phyloP scores from a whole-genome alignment of 1,284 basidiomycete genomes.

The Waitea zeae region DNA sequence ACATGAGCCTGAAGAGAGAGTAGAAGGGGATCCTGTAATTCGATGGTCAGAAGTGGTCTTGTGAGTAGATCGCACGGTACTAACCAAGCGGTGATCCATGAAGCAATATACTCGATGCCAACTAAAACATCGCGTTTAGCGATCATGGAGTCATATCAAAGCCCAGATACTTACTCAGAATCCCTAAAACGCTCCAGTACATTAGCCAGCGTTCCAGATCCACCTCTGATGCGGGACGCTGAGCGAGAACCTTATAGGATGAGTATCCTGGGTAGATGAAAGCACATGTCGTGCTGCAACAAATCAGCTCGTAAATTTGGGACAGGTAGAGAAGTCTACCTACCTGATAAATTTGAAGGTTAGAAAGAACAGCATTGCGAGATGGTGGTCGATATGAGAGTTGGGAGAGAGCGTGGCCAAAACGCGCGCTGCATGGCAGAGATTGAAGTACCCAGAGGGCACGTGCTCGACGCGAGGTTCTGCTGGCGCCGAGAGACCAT shows the following conservation, averaged over 20 bases:
- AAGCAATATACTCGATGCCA: slow-evolving; percentile 57
- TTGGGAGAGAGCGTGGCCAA: too few relatives aligned
- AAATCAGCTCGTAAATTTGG: slow-evolving; percentile 4
- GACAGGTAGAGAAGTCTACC: background rate
- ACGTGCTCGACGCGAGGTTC: too few relatives aligned
- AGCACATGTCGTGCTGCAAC: slow-evolving; percentile 38
- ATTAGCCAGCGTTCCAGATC: slow-evolving; percentile 78
- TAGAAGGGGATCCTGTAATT: slow-evolving; percentile 81
- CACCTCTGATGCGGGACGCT: slow-evolving; percentile 59
- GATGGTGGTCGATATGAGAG: too few relatives aligned
- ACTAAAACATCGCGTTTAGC: too few relatives aligned
- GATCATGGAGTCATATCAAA: too few relatives aligned
- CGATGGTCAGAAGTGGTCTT: slow-evolving; percentile 4
- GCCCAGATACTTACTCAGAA: too few relatives aligned
- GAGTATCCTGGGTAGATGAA: slow-evolving; percentile 77
- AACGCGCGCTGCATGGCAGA: too few relatives aligned
- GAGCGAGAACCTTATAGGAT: slow-evolving; percentile 71
- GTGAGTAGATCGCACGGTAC: slow-evolving; percentile 9
- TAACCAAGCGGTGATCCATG: slow-evolving; percentile 74
- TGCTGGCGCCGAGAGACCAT: too few relatives aligned
- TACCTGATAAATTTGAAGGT: slow-evolving; percentile 13
- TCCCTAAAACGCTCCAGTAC: slow-evolving; percentile 80
- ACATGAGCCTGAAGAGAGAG: slow-evolving; percentile 65
- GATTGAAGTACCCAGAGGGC: too few relatives aligned
- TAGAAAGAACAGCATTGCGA: slow-evolving; percentile 14